phyloP scores from a whole-genome alignment of 2,329 filamentous ascomycete species.

The Colletotrichum sansevieriae region DNA sequence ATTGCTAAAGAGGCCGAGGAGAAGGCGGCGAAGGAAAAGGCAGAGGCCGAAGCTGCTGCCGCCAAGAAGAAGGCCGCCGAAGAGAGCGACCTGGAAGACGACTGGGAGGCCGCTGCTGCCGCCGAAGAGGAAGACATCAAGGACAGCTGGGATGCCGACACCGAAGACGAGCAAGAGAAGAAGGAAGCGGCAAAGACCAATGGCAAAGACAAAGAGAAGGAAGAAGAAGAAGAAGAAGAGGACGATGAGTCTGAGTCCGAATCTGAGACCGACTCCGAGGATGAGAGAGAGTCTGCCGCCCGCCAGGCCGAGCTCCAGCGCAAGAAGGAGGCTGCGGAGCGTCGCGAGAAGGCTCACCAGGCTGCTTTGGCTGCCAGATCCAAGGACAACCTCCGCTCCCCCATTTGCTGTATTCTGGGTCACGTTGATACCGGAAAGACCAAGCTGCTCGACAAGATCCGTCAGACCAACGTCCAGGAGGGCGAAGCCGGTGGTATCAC shows the following conservation, averaged over 20 bases:
- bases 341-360: conserved; percentile 90
- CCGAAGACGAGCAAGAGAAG: conserved; percentile 75
- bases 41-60: conserved; percentile 67
- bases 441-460: conserved; percentile 98
- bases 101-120: conserved; percentile 89
- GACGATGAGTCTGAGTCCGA: conserved; percentile 68
- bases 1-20: conserved; percentile 72
- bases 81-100: conserved; percentile 77
- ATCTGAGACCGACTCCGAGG: conserved; percentile 61
- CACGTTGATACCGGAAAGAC: conserved; percentile 99
- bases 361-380: conserved; percentile 92
- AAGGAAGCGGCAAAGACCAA: conserved; percentile 46
- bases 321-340: conserved; percentile 90
- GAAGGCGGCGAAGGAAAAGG: conserved; percentile 69
- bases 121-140: conserved; percentile 84
- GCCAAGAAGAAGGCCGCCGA: conserved; percentile 67
- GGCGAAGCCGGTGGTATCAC: conserved; percentile 99
- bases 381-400: conserved; percentile 93
- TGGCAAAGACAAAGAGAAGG: conserved; percentile 45
- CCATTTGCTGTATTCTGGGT: conserved; percentile 99
- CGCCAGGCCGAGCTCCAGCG: conserved; percentile 79
- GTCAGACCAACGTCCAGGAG: conserved; percentile 98
- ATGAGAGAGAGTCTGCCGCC: conserved; percentile 81
- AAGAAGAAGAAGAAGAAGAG: conserved; percentile 64
- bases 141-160: conserved; percentile 94